Percentiles rank a stretch among this genome's conserved stretches.
phyloP scores from a whole-genome alignment of 805 yeast species.

The Clavispora phyllophila region DNA sequence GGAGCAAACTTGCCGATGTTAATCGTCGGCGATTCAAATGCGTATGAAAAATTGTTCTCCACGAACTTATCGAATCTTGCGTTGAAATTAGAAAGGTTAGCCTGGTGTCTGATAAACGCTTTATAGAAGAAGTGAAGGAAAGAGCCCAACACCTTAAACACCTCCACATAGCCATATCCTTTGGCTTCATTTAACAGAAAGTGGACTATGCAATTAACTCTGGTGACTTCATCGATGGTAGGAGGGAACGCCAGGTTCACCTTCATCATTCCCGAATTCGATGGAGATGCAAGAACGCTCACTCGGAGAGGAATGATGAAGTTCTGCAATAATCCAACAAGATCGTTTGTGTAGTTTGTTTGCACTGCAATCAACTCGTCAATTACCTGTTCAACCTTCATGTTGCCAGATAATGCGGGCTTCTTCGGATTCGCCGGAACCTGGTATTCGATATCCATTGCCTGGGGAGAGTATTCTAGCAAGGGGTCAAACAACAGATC shows the following conservation, averaged over 20 bases:
- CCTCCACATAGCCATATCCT: slow-evolving; percentile 68
- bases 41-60: slow-evolving; percentile 22
- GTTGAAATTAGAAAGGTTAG: slow-evolving; percentile 70
- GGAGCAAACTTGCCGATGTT: slow-evolving; percentile 26
- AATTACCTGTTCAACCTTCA: slow-evolving; percentile 27
- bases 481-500: slow-evolving; percentile 88
- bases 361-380: slow-evolving; percentile 68
- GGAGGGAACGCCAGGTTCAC: slow-evolving; percentile 86
- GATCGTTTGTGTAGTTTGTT: slow-evolving; percentile 62
- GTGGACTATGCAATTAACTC: slow-evolving; percentile 80
- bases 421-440: slow-evolving; percentile 42
- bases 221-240: slow-evolving; percentile 87
- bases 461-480: slow-evolving; percentile 88
- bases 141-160: slow-evolving; percentile 73
- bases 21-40: slow-evolving; percentile 25
- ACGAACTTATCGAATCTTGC: slow-evolving; percentile 43
- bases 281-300: slow-evolving; percentile 46
- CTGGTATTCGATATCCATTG: slow-evolving; percentile 63
- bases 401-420: slow-evolving; percentile 4
- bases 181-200: slow-evolving; percentile 67
- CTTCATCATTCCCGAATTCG: slow-evolving; percentile 54
- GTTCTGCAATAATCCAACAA: slow-evolving; percentile 73
- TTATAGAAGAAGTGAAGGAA: slow-evolving; percentile 88
- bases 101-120: slow-evolving; percentile 91
- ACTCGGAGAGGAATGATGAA: slow-evolving; percentile 76